Evolutionary conservation across 768 basidiomycete species (phyloP).

Genomic region (Candolleomyces eurysporus): DNA sequence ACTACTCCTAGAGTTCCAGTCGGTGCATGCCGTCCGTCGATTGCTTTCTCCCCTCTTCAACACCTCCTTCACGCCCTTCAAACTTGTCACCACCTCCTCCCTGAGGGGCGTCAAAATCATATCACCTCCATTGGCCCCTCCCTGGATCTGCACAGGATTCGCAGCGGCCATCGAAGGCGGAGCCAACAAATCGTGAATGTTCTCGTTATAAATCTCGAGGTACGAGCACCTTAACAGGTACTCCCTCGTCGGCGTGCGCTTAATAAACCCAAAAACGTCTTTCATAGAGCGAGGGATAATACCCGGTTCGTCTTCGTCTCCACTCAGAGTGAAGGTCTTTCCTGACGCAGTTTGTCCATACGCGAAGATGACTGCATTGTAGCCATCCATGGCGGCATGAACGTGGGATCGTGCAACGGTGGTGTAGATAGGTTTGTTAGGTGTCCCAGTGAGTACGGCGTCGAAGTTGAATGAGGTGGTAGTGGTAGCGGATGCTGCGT

Average conservation of each 20-base stretch:
- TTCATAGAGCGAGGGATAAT: conserved; percentile 93
- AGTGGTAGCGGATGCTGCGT: conserved; percentile 27
- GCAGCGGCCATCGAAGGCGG: conserved; percentile 52
- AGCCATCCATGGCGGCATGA: conserved; percentile 93
- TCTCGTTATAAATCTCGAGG: conserved; percentile 96
- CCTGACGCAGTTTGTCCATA: conserved; percentile 87
- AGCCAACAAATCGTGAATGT: conserved; percentile 81
- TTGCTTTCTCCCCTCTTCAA: conserved; percentile 84
- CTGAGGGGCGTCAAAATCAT: conserved; percentile 71
- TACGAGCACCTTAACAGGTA: conserved; percentile 96
- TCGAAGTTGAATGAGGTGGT: conserved; percentile 61
- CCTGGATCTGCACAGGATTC: conserved; percentile 73
- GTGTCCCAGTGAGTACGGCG: conserved; percentile 72
- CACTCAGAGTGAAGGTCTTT: conserved; percentile 58
- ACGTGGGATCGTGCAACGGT: conserved; percentile 78
- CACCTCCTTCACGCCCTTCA: conserved; percentile 83
- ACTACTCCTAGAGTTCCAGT: conserved; percentile 97
- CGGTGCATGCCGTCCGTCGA: conserved; percentile 91
- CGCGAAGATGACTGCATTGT: conserved; percentile 94
- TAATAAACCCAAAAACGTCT: conserved; percentile 86
- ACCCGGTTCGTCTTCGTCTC: conserved; percentile 81
- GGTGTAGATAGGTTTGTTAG: conserved; percentile 77
- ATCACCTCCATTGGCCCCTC: conserved; percentile 57
- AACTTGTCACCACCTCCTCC: conserved; percentile 92
- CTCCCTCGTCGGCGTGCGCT: conserved; percentile 72